Evolutionary conservation across 2,329 filamentous ascomycete genomes (phyloP).

Genomic region (Arthrinium phaeospermum): DNA sequence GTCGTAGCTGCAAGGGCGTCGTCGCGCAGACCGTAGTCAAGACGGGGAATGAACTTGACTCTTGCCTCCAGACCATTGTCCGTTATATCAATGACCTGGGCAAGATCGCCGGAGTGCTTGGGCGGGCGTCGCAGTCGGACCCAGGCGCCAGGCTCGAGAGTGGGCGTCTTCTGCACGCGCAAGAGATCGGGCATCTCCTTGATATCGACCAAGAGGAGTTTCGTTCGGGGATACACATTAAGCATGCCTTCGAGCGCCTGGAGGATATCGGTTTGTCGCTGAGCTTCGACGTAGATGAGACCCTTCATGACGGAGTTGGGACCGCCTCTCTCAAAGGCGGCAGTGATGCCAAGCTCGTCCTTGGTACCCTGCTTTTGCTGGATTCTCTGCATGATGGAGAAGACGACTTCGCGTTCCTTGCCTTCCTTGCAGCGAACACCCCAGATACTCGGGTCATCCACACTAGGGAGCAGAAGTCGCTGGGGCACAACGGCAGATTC

Average conservation of each 20-base stretch:
- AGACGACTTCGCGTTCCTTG: constrained; percentile 91
- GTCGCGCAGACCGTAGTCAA: constrained; percentile 90
- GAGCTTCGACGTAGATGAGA: constrained; percentile 93
- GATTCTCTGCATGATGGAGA: constrained; percentile 85
- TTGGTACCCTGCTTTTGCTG: constrained; percentile 80
- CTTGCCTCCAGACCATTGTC: constrained; percentile 89
- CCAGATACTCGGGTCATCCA: constrained; percentile 96
- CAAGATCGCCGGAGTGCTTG: constrained; percentile 87
- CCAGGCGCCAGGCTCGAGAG: constrained; percentile 86
- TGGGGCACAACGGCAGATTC: constrained; percentile 83
- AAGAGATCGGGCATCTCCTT: constrained; percentile 99
- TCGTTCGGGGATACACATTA: constrained; percentile 87
- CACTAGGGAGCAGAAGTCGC: constrained; percentile 84
- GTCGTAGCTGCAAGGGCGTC: constrained; percentile 59
- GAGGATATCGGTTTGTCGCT: constrained; percentile 84
- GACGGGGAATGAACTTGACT: constrained; percentile 84
- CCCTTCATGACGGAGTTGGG: constrained; percentile 84
- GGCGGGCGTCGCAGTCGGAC: constrained; percentile 82
- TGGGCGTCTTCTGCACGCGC: constrained; percentile 83
- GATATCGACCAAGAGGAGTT: constrained; percentile 87
- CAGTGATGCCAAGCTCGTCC: constrained; percentile 82
- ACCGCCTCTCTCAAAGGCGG: constrained; percentile 87
- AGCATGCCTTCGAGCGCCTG: constrained; percentile 82
- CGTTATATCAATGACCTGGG: constrained; percentile 89
- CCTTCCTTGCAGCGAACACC: constrained; percentile 91